Base-by-base conservation (phyloP, 345 rosid species). In the Pistacia vera region DNA sequence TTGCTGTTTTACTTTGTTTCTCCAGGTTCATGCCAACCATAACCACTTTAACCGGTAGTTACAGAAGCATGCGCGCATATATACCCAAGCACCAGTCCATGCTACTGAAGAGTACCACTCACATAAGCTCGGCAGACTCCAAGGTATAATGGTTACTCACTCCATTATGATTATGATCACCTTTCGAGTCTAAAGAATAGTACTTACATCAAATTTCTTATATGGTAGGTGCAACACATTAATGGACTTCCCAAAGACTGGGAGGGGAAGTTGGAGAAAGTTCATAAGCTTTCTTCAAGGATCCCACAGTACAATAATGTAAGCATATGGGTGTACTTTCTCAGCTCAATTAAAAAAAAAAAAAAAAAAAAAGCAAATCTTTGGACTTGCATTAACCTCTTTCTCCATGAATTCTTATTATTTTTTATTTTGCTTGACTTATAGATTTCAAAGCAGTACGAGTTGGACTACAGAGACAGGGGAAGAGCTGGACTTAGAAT, bases 41-140 rank as follows among this genome's bases (percentile, higher is more conserved):
- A 83, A 61, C 92, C 73, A 93, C 97, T 20, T 95, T 93, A 91
- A 88, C 93, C 0, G 98, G 98, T 69, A 91, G 92, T 77, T 88
- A 88, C 81, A 83, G 98, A 81, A 86, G 86, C 68, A 90, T 95
- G 91, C 83, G 77, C 76, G 94, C 81, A 11, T 88, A 83, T 67
- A 77, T 91, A 74, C 97, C 97, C 2, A 93, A 86, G 86, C 96
- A 89, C 71, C 95, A 90, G 70, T 88, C 94, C 18, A 77, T 90
- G 88, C 91, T 83, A 85, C 88, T 87, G 60, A 95, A 82, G 78
- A 90, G 76, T 74, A 73, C 66, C 20, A 73, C 87, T 72, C 97
- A 85, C 88, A 97, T 90, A 63, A 80, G 46, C 67, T 74, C 12
- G 28, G 52, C 64, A 51, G 65, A 63, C 44, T 65, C 58, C n/a